These are phyloP conservation scores for Pleurotus pulmonarius DNA, from an alignment of 768 basidiomycete genomes.

Conservation along the genomic window DNA sequence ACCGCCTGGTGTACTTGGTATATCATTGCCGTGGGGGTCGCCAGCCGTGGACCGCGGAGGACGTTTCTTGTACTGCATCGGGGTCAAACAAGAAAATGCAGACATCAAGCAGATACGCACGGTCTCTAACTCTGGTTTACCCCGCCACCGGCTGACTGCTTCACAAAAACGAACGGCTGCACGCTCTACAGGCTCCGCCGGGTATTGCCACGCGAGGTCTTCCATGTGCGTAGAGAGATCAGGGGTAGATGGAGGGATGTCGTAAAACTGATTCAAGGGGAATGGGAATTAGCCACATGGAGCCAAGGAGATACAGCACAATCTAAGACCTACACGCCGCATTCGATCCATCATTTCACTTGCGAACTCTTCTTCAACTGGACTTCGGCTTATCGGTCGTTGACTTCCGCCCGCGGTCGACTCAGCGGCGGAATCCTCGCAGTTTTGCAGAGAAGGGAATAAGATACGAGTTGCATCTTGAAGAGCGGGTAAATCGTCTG, in stretches of 20 bases:
- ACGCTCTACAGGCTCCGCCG: conserved; percentile 78
- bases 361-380: conserved; percentile 68
- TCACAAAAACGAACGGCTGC: conserved; percentile 78
- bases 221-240: conserved; percentile 82
- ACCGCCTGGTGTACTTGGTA: conserved; percentile 23
- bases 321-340: conserved; percentile 48
- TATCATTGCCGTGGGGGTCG: conserved; percentile 2
- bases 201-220: conserved; percentile 73
- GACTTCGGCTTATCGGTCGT: neutral
- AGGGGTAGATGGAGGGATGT: conserved; percentile 65
- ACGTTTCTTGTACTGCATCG: conserved; percentile 55
- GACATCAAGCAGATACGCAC: conserved; percentile 32
- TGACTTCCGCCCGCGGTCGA: too few relatives aligned
- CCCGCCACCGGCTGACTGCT: conserved; percentile 78
- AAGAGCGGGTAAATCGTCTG: conserved; percentile 72
- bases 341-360: conserved; percentile 72
- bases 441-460: conserved; percentile 51
- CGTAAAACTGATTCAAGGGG: conserved; percentile 56
- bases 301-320: neutral
- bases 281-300: neutral
- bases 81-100: conserved; percentile 18
- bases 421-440: too few relatives aligned
- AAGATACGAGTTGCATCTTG: conserved; percentile 63
- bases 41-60: conserved; percentile 19
- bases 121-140: conserved; percentile 80